Evolutionary conservation across 208 protist species (phyloP), one percentile per base, ranked within the genome.

Genomic region (Porcisia deanei): DNA sequence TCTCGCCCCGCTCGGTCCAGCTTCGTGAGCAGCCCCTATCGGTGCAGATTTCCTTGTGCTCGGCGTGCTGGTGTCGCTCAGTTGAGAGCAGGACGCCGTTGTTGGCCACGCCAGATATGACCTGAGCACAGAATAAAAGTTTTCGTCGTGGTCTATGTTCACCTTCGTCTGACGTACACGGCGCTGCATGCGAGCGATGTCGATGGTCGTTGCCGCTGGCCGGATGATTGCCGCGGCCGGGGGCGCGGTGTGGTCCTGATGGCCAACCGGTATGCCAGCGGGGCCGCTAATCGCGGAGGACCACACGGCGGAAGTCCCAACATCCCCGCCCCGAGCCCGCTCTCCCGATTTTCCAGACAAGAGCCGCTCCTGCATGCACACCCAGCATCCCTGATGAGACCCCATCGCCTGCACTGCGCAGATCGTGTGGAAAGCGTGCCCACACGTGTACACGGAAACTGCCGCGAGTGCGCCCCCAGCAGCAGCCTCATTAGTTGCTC

Each of bases 401-500:
- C 64, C 57, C 63, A 61, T 71, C 30, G 52, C 73, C 61, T 69
- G 60, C 75, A 73, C 45, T 55, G 70, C 41, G 71, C 87, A 90
- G 69, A 79, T 67, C 45, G 91, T 88, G 79, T 96, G 92, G 73
- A 87, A 96, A 39, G 81, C 83, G 81, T 96, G 92, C 12, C 92
- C 92, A 53, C 92, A 96, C 25, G 68, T 73, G 73, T 92, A 96
- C 61, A 93, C 82, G n/a, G 85, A 85, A 45, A 92, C 84, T 2
- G 79, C 71, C 30, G 65, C 73, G 30, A 73, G 12, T 57, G 57
- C 9, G 64, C 60, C 71, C 20, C 3, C 47, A 16, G 70, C 30
- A 5, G 63, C 34, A 6, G 54, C 54, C 7, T 22, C 39, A 16
- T 14, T 45, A 16, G 12, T 43, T 30, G 18, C 47, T 12, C 18